Percentiles rank a stretch among this genome's conserved stretches.
Conservation (phyloP, 208 protist genomes). For the Crithidia acanthocephali region DNA sequence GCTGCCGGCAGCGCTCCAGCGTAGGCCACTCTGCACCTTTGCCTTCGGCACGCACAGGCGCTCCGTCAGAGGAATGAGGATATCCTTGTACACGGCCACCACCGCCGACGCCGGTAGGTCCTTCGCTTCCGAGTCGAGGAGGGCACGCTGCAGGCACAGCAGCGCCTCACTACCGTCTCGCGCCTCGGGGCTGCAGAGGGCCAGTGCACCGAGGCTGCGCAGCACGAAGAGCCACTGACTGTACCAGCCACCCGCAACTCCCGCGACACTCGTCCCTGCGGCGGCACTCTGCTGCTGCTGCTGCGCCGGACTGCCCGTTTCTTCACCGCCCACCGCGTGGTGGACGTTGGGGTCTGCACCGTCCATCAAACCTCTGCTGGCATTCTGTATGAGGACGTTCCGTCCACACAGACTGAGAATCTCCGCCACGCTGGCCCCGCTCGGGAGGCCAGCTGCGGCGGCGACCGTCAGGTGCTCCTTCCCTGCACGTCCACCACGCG, state of each 20-base stretch:
- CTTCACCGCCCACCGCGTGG: background rate
- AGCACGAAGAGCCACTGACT: constrained; percentile 58
- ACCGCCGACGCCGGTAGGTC: constrained; percentile 38
- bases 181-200: constrained; percentile 39
- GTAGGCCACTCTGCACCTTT: constrained; percentile 24
- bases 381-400: constrained; percentile 26
- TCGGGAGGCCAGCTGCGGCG: constrained; percentile 5
- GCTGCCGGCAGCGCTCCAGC: constrained; percentile 8
- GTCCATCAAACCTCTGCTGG: background rate
- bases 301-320: too few relatives aligned
- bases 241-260: constrained; percentile 19
- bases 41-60: constrained; percentile 52
- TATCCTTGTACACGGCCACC: constrained; percentile 63
- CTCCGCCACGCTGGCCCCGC: constrained; percentile 21
- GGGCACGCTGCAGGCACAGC: constrained; percentile 61
- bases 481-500: background rate
- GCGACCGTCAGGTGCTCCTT: background rate
- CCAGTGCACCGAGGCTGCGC: constrained; percentile 48
- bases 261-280: too few relatives aligned
- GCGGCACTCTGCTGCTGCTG: too few relatives aligned
- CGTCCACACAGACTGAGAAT: constrained; percentile 37
- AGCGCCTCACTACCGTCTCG: constrained; percentile 54
- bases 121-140: constrained; percentile 56
- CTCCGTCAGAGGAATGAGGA: constrained; percentile 80
- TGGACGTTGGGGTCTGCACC: background rate